Conservation (phyloP, 495 filamentous ascomycete genomes). For the Daldinia vernicosa region DNA sequence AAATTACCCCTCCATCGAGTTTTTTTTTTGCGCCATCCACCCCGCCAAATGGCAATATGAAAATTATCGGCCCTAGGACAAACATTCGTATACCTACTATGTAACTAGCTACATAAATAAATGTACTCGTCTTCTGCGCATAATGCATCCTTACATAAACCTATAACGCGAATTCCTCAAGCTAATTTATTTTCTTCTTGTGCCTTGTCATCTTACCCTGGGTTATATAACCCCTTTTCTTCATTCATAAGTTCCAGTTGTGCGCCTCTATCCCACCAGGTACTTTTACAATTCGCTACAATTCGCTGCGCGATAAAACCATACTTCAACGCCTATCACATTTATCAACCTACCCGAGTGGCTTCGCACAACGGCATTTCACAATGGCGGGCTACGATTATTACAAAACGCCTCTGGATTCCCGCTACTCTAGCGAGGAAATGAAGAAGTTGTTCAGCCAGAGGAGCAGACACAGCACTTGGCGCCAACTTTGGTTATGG, state of each 20-base stretch:
- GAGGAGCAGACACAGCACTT: conserved; percentile 74
- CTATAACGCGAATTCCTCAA: conserved; percentile 8
- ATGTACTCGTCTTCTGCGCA: not conserved
- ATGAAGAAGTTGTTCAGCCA: conserved; percentile 74
- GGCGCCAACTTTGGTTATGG: conserved; percentile 84
- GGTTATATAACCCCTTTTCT: conserved; percentile 18
- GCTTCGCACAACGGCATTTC: not conserved
- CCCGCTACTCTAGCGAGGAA: conserved; percentile 72
- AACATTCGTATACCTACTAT: not conserved
- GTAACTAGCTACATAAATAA: not conserved
- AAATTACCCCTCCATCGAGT: conserved; percentile 32
- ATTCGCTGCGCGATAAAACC: conserved; percentile 27
- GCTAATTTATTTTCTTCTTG: conserved; percentile 19
- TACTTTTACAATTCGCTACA: not conserved
- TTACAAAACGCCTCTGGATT: conserved; percentile 73
- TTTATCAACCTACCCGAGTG: not conserved
- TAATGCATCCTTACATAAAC: conserved; percentile 12
- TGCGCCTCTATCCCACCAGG: conserved; percentile 4
- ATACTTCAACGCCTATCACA: conserved; percentile 11
- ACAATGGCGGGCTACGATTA: conserved; percentile 32
- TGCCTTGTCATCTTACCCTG: conserved; percentile 15
- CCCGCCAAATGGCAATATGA: conserved; percentile 31
- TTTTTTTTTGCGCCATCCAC: conserved; percentile 19
- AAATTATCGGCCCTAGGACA: conserved; percentile 19
- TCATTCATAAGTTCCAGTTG: conserved; percentile 17